Percentiles rank a stretch among this genome's conserved stretches.
Evolutionary conservation across 257 asterid species (phyloP).

Genomic region (Datura wrightii): DNA sequence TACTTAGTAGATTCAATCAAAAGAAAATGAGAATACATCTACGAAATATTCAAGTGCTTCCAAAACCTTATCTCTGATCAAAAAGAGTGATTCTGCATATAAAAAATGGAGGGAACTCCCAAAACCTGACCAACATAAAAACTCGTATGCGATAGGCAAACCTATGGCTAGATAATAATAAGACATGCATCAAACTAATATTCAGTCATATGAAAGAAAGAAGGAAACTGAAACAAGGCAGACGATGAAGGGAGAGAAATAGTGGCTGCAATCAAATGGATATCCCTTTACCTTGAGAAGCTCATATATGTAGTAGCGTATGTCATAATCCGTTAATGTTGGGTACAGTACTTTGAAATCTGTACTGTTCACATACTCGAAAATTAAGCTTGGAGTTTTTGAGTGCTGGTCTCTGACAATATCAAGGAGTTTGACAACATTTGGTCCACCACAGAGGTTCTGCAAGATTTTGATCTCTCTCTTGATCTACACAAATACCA

Average conservation of each 20-base stretch:
- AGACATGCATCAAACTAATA: constrained; percentile 13
- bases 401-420: constrained; percentile 82
- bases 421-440: constrained; percentile 73
- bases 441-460: constrained; percentile 79
- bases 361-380: constrained; percentile 80
- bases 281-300: constrained; percentile 70
- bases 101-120: not conserved
- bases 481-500: constrained; percentile 56
- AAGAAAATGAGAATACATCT: constrained; percentile 1
- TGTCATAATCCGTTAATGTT: constrained; percentile 76
- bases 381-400: constrained; percentile 82
- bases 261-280: not conserved
- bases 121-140: not conserved
- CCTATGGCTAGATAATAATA: not conserved
- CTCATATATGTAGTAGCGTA: constrained; percentile 83
- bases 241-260: not conserved
- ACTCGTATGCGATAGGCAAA: not conserved
- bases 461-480: constrained; percentile 81
- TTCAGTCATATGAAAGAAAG: not conserved
- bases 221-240: not conserved
- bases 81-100: not conserved
- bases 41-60: not conserved
- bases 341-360: constrained; percentile 84
- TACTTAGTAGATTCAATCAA: not conserved
- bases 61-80: not conserved